Conservation (phyloP, 2,329 filamentous ascomycete species). For the Aureobasidium pullulans region DNA sequence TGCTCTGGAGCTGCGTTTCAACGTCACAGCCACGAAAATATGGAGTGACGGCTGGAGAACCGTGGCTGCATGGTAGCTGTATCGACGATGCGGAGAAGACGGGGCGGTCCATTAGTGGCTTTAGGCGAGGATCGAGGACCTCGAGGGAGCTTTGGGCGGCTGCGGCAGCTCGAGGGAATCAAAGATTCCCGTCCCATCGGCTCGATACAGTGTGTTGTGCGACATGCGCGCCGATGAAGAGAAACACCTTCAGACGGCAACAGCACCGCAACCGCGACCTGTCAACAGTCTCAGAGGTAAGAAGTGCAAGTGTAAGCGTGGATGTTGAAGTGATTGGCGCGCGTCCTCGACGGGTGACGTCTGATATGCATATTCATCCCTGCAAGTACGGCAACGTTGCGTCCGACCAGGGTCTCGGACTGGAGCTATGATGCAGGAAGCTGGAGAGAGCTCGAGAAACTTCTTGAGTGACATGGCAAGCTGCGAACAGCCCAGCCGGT, state of each 20-base stretch:
- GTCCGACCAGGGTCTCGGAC: background rate
- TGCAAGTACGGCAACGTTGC: constrained; percentile 11
- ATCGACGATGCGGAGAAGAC: constrained; percentile 13
- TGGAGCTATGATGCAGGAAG: constrained; percentile 11
- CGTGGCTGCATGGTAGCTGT: constrained; percentile 7
- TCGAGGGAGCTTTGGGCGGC: constrained; percentile 4
- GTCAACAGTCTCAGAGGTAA: background rate
- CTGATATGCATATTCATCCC: constrained; percentile 7
- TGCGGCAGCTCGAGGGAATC: background rate
- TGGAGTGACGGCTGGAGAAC: constrained; percentile 7
- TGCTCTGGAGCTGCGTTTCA: constrained; percentile 5
- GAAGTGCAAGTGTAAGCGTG: constrained; percentile 8
- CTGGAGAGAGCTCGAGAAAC: constrained; percentile 3
- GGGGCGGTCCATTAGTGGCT: background rate
- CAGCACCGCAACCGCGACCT: constrained; percentile 6
- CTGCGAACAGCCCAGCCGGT: background rate
- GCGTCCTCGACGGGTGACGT: constrained; percentile 6
- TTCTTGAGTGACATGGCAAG: background rate
- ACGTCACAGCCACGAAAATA: constrained; percentile 13
- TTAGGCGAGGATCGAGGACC: constrained; percentile 2
- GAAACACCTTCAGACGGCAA: background rate
- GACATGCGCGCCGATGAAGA: background rate
- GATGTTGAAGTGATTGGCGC: constrained; percentile 4
- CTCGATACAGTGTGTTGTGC: background rate
- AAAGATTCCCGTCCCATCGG: background rate